phyloP scores from a whole-genome alignment of 83 land plant genomes.

The Thuja plicata region DNA sequence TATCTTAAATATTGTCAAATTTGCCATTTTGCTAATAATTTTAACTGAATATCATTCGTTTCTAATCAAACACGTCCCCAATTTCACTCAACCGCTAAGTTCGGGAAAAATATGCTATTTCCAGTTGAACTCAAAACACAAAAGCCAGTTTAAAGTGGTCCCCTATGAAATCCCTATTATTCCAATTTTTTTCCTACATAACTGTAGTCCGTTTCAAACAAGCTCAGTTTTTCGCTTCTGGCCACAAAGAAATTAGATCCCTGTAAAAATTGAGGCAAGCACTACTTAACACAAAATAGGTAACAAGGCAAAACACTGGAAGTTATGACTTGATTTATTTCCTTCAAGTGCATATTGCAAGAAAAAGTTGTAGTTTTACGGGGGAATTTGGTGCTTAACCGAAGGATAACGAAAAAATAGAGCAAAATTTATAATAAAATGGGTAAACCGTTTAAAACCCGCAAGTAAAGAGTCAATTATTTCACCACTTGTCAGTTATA shows the following conservation, averaged over 20 bases:
- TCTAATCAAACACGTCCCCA: not conserved
- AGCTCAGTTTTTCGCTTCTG: not conserved
- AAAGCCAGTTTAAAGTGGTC: not conserved
- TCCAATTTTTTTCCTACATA: not conserved
- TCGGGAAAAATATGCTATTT: not conserved
- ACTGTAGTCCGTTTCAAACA: not conserved
- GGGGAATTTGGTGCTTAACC: not conserved
- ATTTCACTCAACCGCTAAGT: not conserved
- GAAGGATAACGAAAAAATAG: too few relatives aligned
- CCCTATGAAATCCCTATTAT: not conserved
- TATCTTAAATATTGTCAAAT: not conserved
- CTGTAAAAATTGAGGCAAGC: not conserved
- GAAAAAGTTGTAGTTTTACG: not conserved
- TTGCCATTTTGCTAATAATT: not conserved
- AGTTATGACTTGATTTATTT: not conserved
- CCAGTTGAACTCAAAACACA: not conserved
- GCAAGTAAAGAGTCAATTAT: not conserved
- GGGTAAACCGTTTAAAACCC: not conserved
- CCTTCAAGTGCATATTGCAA: not conserved
- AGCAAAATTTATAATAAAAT: not conserved
- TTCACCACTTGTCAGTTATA: not conserved
- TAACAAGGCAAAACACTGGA: not conserved
- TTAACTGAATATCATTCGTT: not conserved
- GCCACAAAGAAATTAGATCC: not conserved
- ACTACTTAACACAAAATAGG: not conserved